A percentile compares a stretch with the other conserved stretches of the same genome.
phyloP scores from a whole-genome alignment of 2,329 filamentous ascomycete genomes.

The Diaporthe sp. region DNA sequence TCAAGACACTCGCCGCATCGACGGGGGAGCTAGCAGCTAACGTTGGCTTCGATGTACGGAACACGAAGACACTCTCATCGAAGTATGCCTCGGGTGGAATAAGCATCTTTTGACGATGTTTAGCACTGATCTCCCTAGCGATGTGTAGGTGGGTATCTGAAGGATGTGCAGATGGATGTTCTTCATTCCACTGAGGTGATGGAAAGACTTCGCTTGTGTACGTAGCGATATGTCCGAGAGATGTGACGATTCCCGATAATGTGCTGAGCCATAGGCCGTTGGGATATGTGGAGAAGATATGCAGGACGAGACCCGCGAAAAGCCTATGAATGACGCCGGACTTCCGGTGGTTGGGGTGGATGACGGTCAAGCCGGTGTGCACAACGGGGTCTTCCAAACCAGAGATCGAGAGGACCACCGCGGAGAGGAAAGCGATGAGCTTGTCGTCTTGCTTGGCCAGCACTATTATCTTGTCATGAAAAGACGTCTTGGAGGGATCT shows the following conservation, averaged over 20 bases:
- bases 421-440: background rate
- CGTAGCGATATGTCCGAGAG: background rate
- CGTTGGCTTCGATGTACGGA: background rate
- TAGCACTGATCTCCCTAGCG: background rate
- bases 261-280: background rate
- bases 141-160: background rate
- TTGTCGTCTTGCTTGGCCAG: background rate
- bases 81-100: background rate
- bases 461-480: background rate
- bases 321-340: background rate
- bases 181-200: background rate
- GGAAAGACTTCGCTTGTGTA: slow-evolving; percentile 1
- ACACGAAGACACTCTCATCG: background rate
- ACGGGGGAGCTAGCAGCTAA: background rate
- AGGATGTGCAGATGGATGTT: background rate
- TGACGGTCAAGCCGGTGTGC: slow-evolving; percentile 8
- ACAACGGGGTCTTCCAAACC: background rate
- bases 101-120: background rate
- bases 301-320: background rate
- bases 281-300: background rate
- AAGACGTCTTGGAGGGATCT: background rate
- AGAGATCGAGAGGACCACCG: background rate
- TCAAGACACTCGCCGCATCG: background rate
- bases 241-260: background rate
- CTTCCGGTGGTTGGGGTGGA: background rate